Conservation (phyloP, 2,329 filamentous ascomycete species). For the Lecanicillium sp. region DNA sequence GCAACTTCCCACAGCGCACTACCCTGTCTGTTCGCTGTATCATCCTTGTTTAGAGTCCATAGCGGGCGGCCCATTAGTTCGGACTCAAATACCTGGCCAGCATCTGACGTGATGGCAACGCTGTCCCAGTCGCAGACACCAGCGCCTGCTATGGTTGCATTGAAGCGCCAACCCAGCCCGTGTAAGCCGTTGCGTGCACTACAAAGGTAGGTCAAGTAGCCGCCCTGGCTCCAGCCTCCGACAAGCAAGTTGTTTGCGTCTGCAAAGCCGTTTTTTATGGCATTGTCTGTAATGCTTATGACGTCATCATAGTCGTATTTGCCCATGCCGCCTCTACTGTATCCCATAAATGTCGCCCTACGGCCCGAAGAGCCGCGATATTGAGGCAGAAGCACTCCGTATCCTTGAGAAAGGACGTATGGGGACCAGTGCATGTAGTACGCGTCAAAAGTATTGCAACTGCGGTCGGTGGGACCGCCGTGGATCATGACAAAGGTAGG, state of each 20-base stretch:
- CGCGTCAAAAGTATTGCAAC: slow-evolving; percentile 20
- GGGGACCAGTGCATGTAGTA: slow-evolving; percentile 18
- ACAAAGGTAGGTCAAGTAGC: slow-evolving; percentile 27
- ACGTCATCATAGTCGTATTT: slow-evolving; percentile 28
- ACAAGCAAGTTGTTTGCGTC: slow-evolving; percentile 23
- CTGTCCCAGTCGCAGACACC: slow-evolving; percentile 28
- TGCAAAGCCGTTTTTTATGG: slow-evolving; percentile 21
- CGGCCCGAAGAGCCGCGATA: slow-evolving; percentile 27
- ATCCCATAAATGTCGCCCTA: slow-evolving; percentile 23
- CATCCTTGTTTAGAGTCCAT: slow-evolving; percentile 12
- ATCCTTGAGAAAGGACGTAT: slow-evolving; percentile 25
- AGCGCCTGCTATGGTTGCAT: slow-evolving; percentile 25
- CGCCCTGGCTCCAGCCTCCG: slow-evolving; percentile 29
- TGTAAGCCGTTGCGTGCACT: slow-evolving; percentile 25
- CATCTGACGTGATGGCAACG: slow-evolving; percentile 21
- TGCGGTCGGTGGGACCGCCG: slow-evolving; percentile 23
- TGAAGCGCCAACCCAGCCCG: slow-evolving; percentile 24
- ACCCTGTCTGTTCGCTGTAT: background rate
- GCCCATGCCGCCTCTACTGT: slow-evolving; percentile 20
- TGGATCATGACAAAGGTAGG: slow-evolving; percentile 27
- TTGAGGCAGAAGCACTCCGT: slow-evolving; percentile 26
- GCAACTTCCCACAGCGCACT: slow-evolving; percentile 7
- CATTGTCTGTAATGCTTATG: slow-evolving; percentile 22
- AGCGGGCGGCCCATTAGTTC: slow-evolving; percentile 12
- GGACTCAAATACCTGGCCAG: slow-evolving; percentile 9